Evolutionary conservation across 768 basidiomycete genomes (phyloP), one percentile per base, ranked within the genome.

Genomic region (Termitomyces sp.): DNA sequence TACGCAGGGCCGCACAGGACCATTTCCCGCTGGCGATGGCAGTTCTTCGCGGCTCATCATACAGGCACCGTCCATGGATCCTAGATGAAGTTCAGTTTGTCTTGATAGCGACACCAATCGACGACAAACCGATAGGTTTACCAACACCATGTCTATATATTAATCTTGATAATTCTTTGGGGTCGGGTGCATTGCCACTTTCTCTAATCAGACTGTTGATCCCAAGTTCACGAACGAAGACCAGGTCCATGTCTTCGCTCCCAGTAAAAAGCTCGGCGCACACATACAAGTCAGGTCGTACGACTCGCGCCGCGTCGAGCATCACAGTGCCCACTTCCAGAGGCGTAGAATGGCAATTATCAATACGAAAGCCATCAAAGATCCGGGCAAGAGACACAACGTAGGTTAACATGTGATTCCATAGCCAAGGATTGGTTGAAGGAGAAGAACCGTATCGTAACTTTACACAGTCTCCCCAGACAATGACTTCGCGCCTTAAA

Each of bases 281-380:
- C 36, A 99, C 85, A 68, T 98, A 98, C n/a, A 99, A 79, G 66
- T 98, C 82, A 1, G 95, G 95, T 64, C 93, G 93, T 54, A 86
- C 85, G 23, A 86, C 86, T 35, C 97, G 84, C 6, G 95, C 95
- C 18, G 87, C 86, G 69, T 99, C 97, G 38, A 99, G 86, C 78
- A 99, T 87, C 48, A 80, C 78, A n/a, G 88, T 88, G n/a, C 97
- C 97, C n/a, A 98, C 94, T 64, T 93, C 86, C 36, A 98, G 74
- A 14, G 97, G 97, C 0, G 97, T 99, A 4, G 96, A 98, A 74
- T 99, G 96, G 62, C 94, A 97, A 69, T 99, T 99, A 74, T 99
- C 97, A 66, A 99, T 89, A 32, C 97, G 85, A 82, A 99, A 99
- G 10, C 97, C 97, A 61, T 98, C 90, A 69, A 98, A 99, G 8